phyloP scores from a whole-genome alignment of 305 asterid species.

The Striga hermonthica region DNA sequence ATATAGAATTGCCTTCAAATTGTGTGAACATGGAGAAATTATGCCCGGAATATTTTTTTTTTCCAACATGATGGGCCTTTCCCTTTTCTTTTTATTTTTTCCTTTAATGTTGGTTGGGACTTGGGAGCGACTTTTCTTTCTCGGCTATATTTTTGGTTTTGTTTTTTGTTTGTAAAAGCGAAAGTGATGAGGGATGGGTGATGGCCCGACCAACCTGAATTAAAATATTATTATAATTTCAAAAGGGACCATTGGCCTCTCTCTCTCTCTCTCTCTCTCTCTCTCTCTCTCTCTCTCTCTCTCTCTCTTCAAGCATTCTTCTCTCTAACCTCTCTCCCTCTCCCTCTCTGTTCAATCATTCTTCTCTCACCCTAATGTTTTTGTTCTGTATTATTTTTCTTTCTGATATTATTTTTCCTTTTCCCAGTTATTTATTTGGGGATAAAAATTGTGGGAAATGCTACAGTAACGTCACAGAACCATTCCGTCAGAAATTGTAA shows the following conservation, averaged over 20 bases:
- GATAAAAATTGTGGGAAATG: too few species aligned
- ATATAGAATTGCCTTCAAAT: slow-evolving; percentile 20
- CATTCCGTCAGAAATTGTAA: too few species aligned
- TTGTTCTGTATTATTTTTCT: too few species aligned
- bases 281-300: too few species aligned
- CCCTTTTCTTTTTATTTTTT: slow-evolving; percentile 17
- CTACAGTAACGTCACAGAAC: too few species aligned
- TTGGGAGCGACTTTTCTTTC: slow-evolving; percentile 8
- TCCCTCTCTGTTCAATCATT: too few species aligned
- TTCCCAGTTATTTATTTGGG: too few species aligned
- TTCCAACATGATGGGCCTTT: slow-evolving; percentile 29
- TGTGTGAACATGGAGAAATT: slow-evolving; percentile 34
- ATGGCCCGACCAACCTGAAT: slow-evolving; percentile 29
- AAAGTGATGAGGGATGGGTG: slow-evolving; percentile 18
- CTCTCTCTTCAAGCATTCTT: too few species aligned
- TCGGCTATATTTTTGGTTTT: background rate
- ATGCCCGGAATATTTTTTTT: slow-evolving; percentile 23
- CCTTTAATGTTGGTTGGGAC: slow-evolving; percentile 28
- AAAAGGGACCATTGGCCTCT: slow-evolving; percentile 26
- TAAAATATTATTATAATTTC: slow-evolving; percentile 26
- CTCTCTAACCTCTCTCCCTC: too few species aligned
- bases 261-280: background rate
- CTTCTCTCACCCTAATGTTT: too few species aligned
- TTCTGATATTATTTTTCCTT: too few species aligned
- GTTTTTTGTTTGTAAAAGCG: slow-evolving; percentile 1